phyloP scores from a whole-genome alignment of 2,329 filamentous ascomycete genomes.

The Fusarium newnesense region DNA sequence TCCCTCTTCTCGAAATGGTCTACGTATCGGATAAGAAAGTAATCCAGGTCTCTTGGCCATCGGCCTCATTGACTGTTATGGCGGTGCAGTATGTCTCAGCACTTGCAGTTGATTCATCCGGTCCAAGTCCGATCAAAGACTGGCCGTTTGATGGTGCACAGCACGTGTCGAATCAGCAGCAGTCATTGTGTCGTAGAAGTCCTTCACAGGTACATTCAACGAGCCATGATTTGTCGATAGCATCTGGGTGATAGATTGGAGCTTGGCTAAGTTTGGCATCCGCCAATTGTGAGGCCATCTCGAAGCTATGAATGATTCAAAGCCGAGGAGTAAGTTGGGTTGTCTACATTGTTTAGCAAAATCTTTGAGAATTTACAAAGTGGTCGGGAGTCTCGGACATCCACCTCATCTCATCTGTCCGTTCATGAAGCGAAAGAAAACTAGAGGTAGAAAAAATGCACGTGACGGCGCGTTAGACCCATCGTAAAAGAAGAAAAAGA shows the following conservation, averaged over 20 bases:
- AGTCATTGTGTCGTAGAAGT: background rate
- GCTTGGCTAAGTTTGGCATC: background rate
- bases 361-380: background rate
- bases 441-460: background rate
- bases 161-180: background rate
- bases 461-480: conserved; percentile 37
- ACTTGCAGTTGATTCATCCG: background rate
- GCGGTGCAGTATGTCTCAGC: background rate
- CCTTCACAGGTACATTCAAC: background rate
- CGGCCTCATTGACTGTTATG: background rate
- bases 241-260: background rate
- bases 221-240: background rate
- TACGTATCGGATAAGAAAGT: background rate
- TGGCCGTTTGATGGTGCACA: background rate
- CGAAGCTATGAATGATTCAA: background rate
- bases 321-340: background rate
- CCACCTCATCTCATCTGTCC: background rate
- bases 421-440: background rate
- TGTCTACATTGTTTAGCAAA: background rate
- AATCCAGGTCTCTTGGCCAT: background rate
- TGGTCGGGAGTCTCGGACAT: background rate
- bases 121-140: background rate
- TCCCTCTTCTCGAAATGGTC: background rate
- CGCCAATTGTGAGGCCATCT: background rate
- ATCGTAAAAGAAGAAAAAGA: background rate